Evolutionary conservation across 805 yeast genomes (phyloP), one percentile per base, ranked within the genome.

Genomic region (Wickerhamomyces rabaulensis): DNA sequence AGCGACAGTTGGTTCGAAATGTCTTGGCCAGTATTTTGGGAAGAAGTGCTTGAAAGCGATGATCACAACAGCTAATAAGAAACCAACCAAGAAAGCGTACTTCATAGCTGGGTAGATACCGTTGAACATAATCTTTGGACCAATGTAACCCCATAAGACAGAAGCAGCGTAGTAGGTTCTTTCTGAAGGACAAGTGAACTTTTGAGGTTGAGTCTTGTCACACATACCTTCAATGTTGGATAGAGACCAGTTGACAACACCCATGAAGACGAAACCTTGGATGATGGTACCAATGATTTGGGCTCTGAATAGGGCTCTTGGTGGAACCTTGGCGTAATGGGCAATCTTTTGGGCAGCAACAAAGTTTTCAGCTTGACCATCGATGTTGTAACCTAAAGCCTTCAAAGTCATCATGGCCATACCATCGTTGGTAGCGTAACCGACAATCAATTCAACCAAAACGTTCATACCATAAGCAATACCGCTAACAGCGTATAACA

Each of bases 71-170:
- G 64, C 67, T 7, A 62, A 39, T 52, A 74, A 51, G 47, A 61
- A 61, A 8, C 89, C 88, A 45, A 79, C 67, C 26, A 83, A 66
- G 70, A 83, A 82, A 51, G 85, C 78, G 76, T 80, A 82, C 59
- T 78, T 76, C 49, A 83, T 65, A 13, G 74, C 66, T 1, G 88
- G 87, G 57, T 83, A 83, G 17, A 82, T 58, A 0, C 78, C 76
- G 43, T 74, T 69, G 61, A 79, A 79, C 16, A 78, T 78, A 53
- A 75, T 74, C 42, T 73, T 70, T 17, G 81, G 82, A 10, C 82
- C 81, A 47, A 78, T 74, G 40, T 71, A 81, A 17, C 82, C 82
- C 64, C 76, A 77, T 49, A 75, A 74, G 37, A 77, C 73, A 20
- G 59, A 50, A 17, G 57, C 46, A n/a, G 57, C 36, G 6, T 75